Conservation (phyloP, 2,329 filamentous ascomycete species). For the Stenocarpella maydis region DNA sequence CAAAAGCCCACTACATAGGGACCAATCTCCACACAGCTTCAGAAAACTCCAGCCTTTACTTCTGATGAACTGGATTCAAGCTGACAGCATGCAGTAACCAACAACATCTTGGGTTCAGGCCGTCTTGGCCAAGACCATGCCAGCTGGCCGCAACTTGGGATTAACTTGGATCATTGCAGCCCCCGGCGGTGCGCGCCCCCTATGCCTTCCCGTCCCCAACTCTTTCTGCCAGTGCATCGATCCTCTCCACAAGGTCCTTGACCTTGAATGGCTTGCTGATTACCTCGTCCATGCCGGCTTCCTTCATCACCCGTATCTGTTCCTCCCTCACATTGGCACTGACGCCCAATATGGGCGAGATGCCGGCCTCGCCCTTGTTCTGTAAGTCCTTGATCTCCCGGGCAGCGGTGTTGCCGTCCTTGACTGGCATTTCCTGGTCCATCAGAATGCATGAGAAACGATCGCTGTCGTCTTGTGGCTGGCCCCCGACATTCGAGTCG, state of each 20-base stretch:
- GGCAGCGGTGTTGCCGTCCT: conserved; percentile 11
- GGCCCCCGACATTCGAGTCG: background rate
- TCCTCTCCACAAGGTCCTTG: conserved; percentile 16
- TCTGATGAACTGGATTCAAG: too few relatives aligned
- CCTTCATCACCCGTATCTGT: conserved; percentile 17
- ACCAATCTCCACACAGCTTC: too few relatives aligned
- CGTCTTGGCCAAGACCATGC: background rate
- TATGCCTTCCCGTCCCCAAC: background rate
- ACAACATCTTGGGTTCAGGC: background rate
- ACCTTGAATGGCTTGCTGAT: conserved; percentile 28
- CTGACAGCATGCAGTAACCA: background rate
- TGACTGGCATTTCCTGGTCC: conserved; percentile 29
- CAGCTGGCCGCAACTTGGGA: accelerated
- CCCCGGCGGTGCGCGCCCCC: background rate
- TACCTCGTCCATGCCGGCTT: conserved; percentile 21
- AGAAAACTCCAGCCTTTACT: too few relatives aligned
- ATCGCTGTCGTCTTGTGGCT: accelerated
- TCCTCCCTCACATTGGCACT: conserved; percentile 25
- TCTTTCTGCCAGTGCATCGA: background rate
- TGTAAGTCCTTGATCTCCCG: conserved; percentile 18
- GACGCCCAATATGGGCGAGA: conserved; percentile 12
- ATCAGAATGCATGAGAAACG: conserved; percentile 23
- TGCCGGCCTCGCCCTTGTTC: conserved; percentile 1
- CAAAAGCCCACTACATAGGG: too few relatives aligned
- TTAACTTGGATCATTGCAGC: background rate